These are phyloP conservation scores for Capsella bursapastoris DNA, from an alignment of 345 rosid genomes.

Conservation along the genomic window DNA sequence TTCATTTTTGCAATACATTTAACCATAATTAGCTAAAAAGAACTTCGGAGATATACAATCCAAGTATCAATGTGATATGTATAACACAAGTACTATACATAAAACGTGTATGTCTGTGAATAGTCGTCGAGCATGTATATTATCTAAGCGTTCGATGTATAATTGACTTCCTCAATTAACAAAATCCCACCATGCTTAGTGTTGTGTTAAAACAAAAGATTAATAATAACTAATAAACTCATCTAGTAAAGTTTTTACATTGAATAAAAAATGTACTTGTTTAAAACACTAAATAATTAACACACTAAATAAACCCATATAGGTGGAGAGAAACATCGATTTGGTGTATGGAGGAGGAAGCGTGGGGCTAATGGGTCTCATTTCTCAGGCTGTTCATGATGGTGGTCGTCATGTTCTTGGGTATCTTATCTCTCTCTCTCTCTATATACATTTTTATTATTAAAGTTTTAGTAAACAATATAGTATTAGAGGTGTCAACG, in stretches of 20 bases:
- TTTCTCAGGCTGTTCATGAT: slow-evolving; percentile 47
- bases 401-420: slow-evolving; percentile 51
- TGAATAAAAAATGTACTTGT: not conserved
- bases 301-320: not conserved
- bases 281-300: not conserved
- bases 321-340: slow-evolving; percentile 46
- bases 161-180: not conserved
- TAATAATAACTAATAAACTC: not conserved
- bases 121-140: not conserved
- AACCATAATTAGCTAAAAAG: not conserved
- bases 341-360: slow-evolving; percentile 51
- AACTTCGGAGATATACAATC: not conserved
- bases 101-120: slow-evolving; percentile 8
- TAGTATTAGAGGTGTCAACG: not conserved
- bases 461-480: not conserved
- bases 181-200: slow-evolving; percentile 7
- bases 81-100: not conserved
- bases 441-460: not conserved
- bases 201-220: not conserved
- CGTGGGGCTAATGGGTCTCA: slow-evolving; percentile 49
- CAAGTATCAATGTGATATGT: not conserved
- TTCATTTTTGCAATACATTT: not conserved
- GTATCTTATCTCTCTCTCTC: slow-evolving; percentile 1
- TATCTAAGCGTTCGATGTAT: too few species aligned
- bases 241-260: not conserved